A percentile compares a stretch with the other conserved stretches of the same genome.
phyloP scores from a whole-genome alignment of 2,329 filamentous ascomycete species.

The Bimuria novae-zelandiae region DNA sequence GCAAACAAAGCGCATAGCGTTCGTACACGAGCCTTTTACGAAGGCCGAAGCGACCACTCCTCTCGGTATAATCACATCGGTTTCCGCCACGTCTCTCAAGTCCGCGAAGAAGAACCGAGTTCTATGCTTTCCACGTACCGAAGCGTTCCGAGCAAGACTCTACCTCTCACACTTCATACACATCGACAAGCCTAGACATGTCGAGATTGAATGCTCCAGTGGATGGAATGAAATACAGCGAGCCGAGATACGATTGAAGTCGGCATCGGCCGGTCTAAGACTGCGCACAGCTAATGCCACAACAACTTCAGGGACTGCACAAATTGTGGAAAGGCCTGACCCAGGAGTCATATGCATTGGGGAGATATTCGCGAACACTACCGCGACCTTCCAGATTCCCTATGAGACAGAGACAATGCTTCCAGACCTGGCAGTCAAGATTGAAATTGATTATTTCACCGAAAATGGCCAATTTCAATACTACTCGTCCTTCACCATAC shows the following conservation, averaged over 20 bases:
- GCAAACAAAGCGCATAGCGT: conserved; percentile 63
- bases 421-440: conserved; percentile 69
- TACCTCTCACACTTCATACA: conserved; percentile 72
- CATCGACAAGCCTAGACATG: conserved; percentile 75
- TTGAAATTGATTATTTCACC: conserved; percentile 78
- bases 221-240: conserved; percentile 71
- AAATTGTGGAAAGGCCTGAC: conserved; percentile 49
- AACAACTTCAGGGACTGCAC: conserved; percentile 48
- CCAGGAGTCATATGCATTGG: conserved; percentile 54
- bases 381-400: conserved; percentile 69
- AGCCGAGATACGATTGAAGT: conserved; percentile 58
- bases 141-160: conserved; percentile 71
- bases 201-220: conserved; percentile 73
- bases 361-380: conserved; percentile 50
- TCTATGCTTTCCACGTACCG: conserved; percentile 72
- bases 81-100: conserved; percentile 38
- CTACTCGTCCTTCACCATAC: conserved; percentile 65
- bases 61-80: conserved; percentile 53
- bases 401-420: conserved; percentile 83
- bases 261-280: conserved; percentile 64
- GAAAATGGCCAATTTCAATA: conserved; percentile 68
- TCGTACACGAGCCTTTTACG: conserved; percentile 67
- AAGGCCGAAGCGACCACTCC: conserved; percentile 54
- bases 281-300: conserved; percentile 58
- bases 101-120: conserved; percentile 59